Base-by-base conservation (phyloP, 176 grass and related monocot genomes). In the Ensete glaucum region DNA sequence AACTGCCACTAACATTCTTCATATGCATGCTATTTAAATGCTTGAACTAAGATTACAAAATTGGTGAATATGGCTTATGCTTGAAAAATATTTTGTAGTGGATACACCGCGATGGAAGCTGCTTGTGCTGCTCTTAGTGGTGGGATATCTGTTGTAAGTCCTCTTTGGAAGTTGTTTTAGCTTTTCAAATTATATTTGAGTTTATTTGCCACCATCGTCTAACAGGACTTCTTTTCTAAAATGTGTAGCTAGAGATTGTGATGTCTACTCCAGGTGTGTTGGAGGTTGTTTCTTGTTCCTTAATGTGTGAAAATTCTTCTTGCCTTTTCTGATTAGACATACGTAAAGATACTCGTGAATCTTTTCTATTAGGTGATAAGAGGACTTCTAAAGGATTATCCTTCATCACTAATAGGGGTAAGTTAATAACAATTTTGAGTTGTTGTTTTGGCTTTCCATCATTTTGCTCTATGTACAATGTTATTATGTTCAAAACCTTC, bases 211-310 rank as follows among this genome's bases (percentile, higher is more conserved):
- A 50, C 11, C n/a, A 24, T 24, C 3, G 15, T 26, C 49, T 65
- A 63, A 51, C 53, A 51, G 48, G n/a, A 66, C 54, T 0, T 53
- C 10, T 54, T 75, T 43, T 43, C 34, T 76, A 48, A 54, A 73
- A 80, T 82, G 56, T 79, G 69, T 87, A 96, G 90, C 80, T 96
- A n/a, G 93, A 96, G 82, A 79, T 96, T 77, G 89, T 92, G 24
- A 87, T 88, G 85, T 81, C 79, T 0, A 92, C 93, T 67, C 93
- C 90, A 14, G 87, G 85, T 74, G 85, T 64, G 10, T 82, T 97
- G 53, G 90, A 92, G 90, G 93, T 97, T 62, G 14, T 65, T 71
- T 48, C 17, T 74, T 20, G 73, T 71, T 53, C 29, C 19, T 23
- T 64, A 21, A 20, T 64, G 20, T 85, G 50, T 5, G 9, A 49